Base-by-base conservation (phyloP, 345 rosid species). In the Draba incana region DNA sequence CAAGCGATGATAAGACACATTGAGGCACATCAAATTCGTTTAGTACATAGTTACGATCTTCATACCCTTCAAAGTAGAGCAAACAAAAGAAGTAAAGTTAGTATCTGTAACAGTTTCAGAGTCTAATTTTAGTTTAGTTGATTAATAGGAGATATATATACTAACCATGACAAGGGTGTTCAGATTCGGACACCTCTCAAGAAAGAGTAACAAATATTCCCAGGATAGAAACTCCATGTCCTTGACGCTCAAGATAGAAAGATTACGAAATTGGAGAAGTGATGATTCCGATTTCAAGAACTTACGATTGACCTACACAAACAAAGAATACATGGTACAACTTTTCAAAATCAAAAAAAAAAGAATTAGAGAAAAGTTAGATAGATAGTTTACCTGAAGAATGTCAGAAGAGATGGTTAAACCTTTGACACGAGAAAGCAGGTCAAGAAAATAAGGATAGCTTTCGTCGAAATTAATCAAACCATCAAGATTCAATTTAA, bases 341-440 rank as follows among this genome's bases (percentile, higher is more conserved):
- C 25, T 35, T 46, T 20, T 53, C 48, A 50, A 50, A 54, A 16
- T 45, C 14, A 2, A 28, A 14, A 33, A 11, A 4, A 46, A 25
- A 24, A 35, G 2, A 43, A 30, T 9, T 8, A 53, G 20, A 20
- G 20, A 20, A 1, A 13, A 9, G 30, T 8, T 31, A 11, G 43
- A 41, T 16, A 67, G 54, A 27, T 48, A 25, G 13, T 37, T 39
- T 55, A 51, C 67, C 51, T 16, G 6, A 23, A 50, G 43, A 10
- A 16, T 39, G 6, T 30, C 27, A 28, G 8, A 6, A 53, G 53
- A 60, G 37, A 70, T 13, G 6, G 66, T 70, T 13, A 70, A 24
- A 44, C 61, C 45, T 52, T 28, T 69, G 4, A 49, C 58, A 14
- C n/a, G 8, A 25, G 66, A 69, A 66, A 69, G 8, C 37, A 55